Evolutionary conservation across 176 grass and related monocot genomes (phyloP).

Genomic region (Saccharum spontaneum): DNA sequence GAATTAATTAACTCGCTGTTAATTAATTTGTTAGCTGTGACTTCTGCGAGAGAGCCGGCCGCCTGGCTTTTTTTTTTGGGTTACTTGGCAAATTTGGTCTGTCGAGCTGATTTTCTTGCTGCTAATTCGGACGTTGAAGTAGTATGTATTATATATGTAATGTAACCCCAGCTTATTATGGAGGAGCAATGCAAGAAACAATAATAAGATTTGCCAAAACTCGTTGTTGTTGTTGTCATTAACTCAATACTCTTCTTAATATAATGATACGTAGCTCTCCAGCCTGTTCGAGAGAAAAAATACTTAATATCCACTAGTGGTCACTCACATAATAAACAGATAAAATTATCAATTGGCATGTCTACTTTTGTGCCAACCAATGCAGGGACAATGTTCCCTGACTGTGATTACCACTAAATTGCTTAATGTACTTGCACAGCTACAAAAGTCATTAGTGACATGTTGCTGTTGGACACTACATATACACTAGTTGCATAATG

Average conservation of each 20-base stretch:
- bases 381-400: not conserved
- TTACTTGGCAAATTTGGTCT: not conserved
- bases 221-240: too few relatives aligned
- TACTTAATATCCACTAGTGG: too few relatives aligned
- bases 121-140: constrained; percentile 2
- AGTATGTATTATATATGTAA: not conserved
- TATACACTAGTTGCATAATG: not conserved
- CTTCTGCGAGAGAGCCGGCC: not conserved
- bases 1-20: constrained; percentile 11
- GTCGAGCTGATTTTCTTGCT: constrained; percentile 5
- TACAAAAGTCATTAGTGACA: not conserved
- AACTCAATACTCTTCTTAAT: too few relatives aligned
- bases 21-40: constrained; percentile 29
- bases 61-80: not conserved
- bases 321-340: not conserved
- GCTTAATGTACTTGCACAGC: not conserved
- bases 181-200: not conserved
- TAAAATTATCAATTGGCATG: not conserved
- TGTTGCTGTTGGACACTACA: not conserved
- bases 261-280: too few relatives aligned
- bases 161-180: not conserved
- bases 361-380: not conserved
- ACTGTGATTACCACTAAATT: constrained; percentile 1
- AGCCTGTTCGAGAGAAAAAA: too few relatives aligned
- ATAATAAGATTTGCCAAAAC: not conserved